Percentiles rank a stretch among this genome's conserved stretches.
phyloP scores from a whole-genome alignment of 495 filamentous ascomycete species.

The Penicillium salamii region DNA sequence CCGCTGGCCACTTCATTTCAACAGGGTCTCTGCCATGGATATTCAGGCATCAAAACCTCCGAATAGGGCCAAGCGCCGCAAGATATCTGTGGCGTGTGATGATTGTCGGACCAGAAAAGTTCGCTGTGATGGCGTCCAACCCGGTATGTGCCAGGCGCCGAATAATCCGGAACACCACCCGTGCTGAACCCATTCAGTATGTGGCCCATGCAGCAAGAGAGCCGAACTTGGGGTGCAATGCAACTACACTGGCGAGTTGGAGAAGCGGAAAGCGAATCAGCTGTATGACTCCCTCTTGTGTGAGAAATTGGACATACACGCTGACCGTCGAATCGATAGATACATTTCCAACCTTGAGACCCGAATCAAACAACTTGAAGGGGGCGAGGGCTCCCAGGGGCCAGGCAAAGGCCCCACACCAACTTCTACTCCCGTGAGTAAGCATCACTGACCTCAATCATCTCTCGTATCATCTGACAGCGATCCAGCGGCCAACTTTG shows the following conservation, averaged over 20 bases:
- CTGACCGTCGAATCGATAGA: slow-evolving; percentile 4
- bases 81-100: slow-evolving; percentile 38
- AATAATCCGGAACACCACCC: slow-evolving; percentile 14
- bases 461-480: background rate
- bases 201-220: slow-evolving; percentile 34
- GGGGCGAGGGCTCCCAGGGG: slow-evolving; percentile 3
- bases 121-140: slow-evolving; percentile 39
- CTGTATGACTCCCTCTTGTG: slow-evolving; percentile 8
- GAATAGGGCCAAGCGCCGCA: slow-evolving; percentile 26
- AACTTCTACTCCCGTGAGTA: slow-evolving; percentile 13
- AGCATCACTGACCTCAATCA: background rate
- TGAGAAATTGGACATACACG: background rate
- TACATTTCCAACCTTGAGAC: slow-evolving; percentile 29
- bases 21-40: background rate
- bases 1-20: background rate
- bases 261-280: slow-evolving; percentile 30
- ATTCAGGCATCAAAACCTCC: background rate
- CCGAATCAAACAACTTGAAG: slow-evolving; percentile 31
- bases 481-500: background rate
- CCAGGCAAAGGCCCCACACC: slow-evolving; percentile 8
- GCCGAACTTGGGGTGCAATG: slow-evolving; percentile 19
- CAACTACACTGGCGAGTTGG: slow-evolving; percentile 32
- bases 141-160: slow-evolving; percentile 23
- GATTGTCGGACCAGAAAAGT: slow-evolving; percentile 36
- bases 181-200: slow-evolving; percentile 21